Conservation (phyloP, 106 monocot genomes). For the Dendrobium chrysotoxum region DNA sequence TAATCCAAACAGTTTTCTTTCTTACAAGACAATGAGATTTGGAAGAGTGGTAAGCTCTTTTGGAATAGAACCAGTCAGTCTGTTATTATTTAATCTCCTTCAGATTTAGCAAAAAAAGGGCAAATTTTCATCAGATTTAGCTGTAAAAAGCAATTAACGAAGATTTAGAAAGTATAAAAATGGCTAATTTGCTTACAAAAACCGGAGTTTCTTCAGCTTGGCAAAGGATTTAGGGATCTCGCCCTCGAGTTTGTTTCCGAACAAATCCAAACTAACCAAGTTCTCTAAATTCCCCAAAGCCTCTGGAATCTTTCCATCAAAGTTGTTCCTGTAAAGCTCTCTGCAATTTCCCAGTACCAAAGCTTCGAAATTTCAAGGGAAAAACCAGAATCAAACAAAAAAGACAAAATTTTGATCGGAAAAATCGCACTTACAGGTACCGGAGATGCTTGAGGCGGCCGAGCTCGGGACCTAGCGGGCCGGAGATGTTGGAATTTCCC, state of each 20-base stretch:
- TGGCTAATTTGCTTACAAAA: constrained; percentile 44
- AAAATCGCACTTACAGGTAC: constrained; percentile 48
- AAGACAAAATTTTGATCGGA: not conserved
- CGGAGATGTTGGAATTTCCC: constrained; percentile 92
- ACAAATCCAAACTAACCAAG: constrained; percentile 90
- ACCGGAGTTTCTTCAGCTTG: constrained; percentile 78
- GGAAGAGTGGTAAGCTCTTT: constrained; percentile 61
- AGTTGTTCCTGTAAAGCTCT: constrained; percentile 90
- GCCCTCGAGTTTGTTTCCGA: constrained; percentile 65
- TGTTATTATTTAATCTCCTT: constrained; percentile 86
- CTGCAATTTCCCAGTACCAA: constrained; percentile 22
- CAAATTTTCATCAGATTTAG: not conserved
- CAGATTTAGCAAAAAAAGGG: not conserved
- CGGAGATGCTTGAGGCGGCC: constrained; percentile 75
- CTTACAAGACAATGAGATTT: constrained; percentile 96
- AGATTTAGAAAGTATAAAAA: not conserved
- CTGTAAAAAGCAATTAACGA: not conserved
- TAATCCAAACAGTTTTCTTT: not conserved
- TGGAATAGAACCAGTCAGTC: constrained; percentile 75
- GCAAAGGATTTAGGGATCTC: constrained; percentile 75
- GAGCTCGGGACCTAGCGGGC: constrained; percentile 69
- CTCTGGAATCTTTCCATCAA: constrained; percentile 76
- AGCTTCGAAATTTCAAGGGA: not conserved
- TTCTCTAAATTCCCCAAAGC: constrained; percentile 76
- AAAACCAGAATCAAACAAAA: not conserved